Evolutionary conservation across 805 yeast genomes (phyloP), one percentile per base, ranked within the genome.

Genomic region (Saccharomyces eubayanus): DNA sequence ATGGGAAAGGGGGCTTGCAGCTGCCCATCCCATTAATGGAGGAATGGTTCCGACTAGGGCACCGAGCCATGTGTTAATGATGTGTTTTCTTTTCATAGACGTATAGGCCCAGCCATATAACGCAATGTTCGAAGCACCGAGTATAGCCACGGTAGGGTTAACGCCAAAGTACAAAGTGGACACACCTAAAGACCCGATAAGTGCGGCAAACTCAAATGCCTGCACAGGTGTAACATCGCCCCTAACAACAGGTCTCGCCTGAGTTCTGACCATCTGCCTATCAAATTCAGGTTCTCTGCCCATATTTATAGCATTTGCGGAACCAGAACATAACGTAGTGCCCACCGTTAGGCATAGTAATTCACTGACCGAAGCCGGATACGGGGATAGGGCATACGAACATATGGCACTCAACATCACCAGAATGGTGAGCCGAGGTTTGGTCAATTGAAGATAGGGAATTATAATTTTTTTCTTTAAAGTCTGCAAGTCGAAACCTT

Each of bases 1-100:
- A 58, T 89, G 88, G 2, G 78, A 60, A 40, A 91, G 71, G 0
- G 90, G 80, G 3, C 89, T 82, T 11, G 96, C 87, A 0, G 92
- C 89, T 1, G 96, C 97, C 99, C 99, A 94, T 2, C 99, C 99
- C 99, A 94, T 94, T 50, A 94, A 77, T 21, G 99, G 99, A 0
- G 99, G 99, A 48, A 94, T 87, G 0, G 97, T 99, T 3, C 99
- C 99, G 3, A 94, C 99, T n/a, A 94, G 68, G 0, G 99, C 99
- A 20, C 99, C 99, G 2, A 94, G 94, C 99, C 99, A 94, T 0
- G 99, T 94, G 69, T 94, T 94, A 45, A 87, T 68, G 51, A 94
- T 92, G 27, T 88, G 84, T 55, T 77, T 81, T 53, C 99, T 78
- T 66, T 94, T 94, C 67, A 94, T 72, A 0, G 97, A 85, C 0